Conservation (phyloP, 305 asterid genomes). For the Solanum hybrid region DNA sequence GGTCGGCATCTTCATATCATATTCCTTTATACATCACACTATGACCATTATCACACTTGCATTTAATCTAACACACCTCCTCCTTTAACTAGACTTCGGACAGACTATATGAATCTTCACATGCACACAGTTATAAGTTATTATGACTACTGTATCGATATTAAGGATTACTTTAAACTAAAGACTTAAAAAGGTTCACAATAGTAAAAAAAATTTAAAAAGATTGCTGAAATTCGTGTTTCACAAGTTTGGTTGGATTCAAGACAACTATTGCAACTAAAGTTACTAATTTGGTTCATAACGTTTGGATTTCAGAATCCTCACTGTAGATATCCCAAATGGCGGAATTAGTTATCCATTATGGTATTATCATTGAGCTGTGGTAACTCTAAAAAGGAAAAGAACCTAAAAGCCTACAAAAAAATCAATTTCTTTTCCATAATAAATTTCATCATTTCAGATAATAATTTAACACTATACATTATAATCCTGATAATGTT, state of each 20-base stretch:
- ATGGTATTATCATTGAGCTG: background rate
- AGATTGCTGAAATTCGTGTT: background rate
- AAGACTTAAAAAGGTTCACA: background rate
- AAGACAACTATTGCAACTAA: background rate
- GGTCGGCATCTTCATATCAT: background rate
- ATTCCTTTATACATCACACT: background rate
- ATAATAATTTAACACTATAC: background rate
- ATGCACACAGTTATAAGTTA: background rate
- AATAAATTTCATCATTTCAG: background rate
- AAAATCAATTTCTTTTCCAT: background rate
- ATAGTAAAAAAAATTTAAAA: background rate
- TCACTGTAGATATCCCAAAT: background rate
- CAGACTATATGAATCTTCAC: background rate
- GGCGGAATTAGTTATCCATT: background rate
- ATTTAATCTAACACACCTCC: background rate
- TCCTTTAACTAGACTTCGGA: background rate
- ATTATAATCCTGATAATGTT: background rate
- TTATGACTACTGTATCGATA: background rate
- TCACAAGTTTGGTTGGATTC: background rate
- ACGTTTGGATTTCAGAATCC: background rate
- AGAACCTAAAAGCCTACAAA: background rate
- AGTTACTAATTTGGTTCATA: background rate
- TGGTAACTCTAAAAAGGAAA: background rate
- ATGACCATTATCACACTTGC: background rate
- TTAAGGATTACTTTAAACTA: background rate